These are phyloP conservation scores for Pichia sp. DNA, from an alignment of 1,139 yeast genomes.

Conservation along the genomic window DNA sequence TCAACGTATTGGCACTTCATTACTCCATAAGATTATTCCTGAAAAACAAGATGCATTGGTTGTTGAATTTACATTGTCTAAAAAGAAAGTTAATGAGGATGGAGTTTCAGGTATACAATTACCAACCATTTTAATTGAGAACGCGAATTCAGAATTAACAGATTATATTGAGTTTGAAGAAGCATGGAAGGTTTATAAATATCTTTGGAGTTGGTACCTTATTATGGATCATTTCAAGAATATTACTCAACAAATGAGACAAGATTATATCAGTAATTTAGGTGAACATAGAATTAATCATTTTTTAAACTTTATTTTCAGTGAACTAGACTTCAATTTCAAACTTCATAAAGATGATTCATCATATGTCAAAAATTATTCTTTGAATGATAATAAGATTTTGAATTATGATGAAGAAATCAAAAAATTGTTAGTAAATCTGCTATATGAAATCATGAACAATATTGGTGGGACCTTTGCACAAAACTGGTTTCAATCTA, in stretches of 20 bases:
- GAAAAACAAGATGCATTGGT: conserved; percentile 50
- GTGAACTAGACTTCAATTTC: conserved; percentile 37
- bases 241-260: conserved; percentile 58
- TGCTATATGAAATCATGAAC: conserved; percentile 51
- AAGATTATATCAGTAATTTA: conserved; percentile 53
- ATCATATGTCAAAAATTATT: conserved; percentile 16
- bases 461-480: conserved; percentile 56
- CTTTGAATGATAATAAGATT: conserved; percentile 15
- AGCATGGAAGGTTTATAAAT: conserved; percentile 35
- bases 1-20: conserved; percentile 37
- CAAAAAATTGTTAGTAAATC: conserved; percentile 42
- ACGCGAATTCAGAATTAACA: conserved; percentile 23
- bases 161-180: conserved; percentile 38
- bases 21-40: conserved; percentile 37
- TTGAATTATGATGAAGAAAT: conserved; percentile 29
- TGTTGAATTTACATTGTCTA: conserved; percentile 52
- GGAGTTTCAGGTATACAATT: conserved; percentile 31
- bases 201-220: conserved; percentile 67
- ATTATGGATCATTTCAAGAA: conserved; percentile 58
- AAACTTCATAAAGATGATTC: conserved; percentile 24
- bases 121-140: conserved; percentile 33
- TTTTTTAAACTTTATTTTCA: conserved; percentile 46
- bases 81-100: conserved; percentile 21
- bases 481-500: conserved; percentile 64
- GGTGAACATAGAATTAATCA: conserved; percentile 40